phyloP scores from a whole-genome alignment of 2,329 filamentous ascomycete genomes.

The Berkeleyomyces rouxiae region DNA sequence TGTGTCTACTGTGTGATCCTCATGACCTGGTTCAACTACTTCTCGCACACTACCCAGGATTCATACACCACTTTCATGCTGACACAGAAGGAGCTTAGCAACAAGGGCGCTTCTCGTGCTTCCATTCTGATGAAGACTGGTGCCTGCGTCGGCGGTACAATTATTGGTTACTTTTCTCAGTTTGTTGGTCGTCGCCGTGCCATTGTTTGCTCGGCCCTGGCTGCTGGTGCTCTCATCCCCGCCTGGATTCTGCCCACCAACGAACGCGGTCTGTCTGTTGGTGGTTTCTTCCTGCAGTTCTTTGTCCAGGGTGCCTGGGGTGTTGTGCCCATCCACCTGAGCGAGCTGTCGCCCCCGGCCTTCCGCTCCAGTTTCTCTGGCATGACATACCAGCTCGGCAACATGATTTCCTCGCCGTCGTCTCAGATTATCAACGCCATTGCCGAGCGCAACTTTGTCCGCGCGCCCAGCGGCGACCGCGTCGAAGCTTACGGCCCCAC shows the following conservation, averaged over 20 bases:
- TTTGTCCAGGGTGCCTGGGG: slow-evolving; percentile 65
- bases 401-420: slow-evolving; percentile 51
- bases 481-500: slow-evolving; percentile 57
- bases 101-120: slow-evolving; percentile 48
- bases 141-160: slow-evolving; percentile 55
- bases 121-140: slow-evolving; percentile 71
- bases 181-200: slow-evolving; percentile 56
- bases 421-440: slow-evolving; percentile 66
- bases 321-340: slow-evolving; percentile 60
- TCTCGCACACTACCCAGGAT: slow-evolving; percentile 67
- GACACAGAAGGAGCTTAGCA: slow-evolving; percentile 50
- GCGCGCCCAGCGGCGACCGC: slow-evolving; percentile 32
- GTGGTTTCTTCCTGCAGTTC: slow-evolving; percentile 64
- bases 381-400: slow-evolving; percentile 61
- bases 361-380: slow-evolving; percentile 63
- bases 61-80: slow-evolving; percentile 71
- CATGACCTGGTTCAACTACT: slow-evolving; percentile 63
- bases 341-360: slow-evolving; percentile 56
- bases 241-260: slow-evolving; percentile 52
- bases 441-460: slow-evolving; percentile 44
- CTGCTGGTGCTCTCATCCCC: slow-evolving; percentile 46
- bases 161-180: slow-evolving; percentile 59
- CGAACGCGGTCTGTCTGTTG: slow-evolving; percentile 42
- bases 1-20: slow-evolving; percentile 60
- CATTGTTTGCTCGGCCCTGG: slow-evolving; percentile 43